phyloP scores from a whole-genome alignment of 768 basidiomycete species.

The Galerina marginata region DNA sequence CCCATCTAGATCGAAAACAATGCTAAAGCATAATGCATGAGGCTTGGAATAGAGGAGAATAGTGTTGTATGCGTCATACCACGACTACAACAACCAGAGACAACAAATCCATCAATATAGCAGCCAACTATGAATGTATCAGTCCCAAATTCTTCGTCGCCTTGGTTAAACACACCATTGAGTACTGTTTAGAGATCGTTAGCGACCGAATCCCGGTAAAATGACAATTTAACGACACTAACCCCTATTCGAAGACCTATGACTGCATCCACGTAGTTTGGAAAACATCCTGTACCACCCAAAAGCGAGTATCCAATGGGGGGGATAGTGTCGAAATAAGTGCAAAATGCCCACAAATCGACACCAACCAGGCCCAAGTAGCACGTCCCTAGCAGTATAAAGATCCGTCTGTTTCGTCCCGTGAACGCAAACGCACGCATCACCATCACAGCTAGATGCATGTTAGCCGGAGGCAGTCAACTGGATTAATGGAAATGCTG shows the following conservation, averaged over 20 bases:
- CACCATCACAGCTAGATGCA: constrained; percentile 42
- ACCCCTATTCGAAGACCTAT: constrained; percentile 41
- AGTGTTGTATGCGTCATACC: constrained; percentile 26
- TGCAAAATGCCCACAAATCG: constrained; percentile 44
- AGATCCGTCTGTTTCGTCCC: constrained; percentile 36
- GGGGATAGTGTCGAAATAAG: constrained; percentile 27
- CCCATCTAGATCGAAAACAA: constrained; percentile 31
- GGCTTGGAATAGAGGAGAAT: not conserved
- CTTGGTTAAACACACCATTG: constrained; percentile 20
- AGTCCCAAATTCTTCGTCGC: not conserved
- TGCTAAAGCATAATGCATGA: constrained; percentile 23
- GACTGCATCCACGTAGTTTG: constrained; percentile 37
- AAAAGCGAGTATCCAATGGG: constrained; percentile 26
- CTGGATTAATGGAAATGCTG: not conserved
- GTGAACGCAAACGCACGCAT: constrained; percentile 51
- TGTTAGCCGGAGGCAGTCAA: not conserved
- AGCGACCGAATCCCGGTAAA: constrained; percentile 4
- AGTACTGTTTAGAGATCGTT: constrained; percentile 19
- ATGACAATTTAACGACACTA: constrained; percentile 20
- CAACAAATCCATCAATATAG: constrained; percentile 42
- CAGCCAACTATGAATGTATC: constrained; percentile 32
- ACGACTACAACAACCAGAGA: constrained; percentile 40
- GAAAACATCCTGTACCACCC: constrained; percentile 43
- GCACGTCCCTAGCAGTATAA: constrained; percentile 33
- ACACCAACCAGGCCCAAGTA: constrained; percentile 38